Base-by-base conservation (phyloP, 2,329 filamentous ascomycete genomes). In the Fusarium musae region DNA sequence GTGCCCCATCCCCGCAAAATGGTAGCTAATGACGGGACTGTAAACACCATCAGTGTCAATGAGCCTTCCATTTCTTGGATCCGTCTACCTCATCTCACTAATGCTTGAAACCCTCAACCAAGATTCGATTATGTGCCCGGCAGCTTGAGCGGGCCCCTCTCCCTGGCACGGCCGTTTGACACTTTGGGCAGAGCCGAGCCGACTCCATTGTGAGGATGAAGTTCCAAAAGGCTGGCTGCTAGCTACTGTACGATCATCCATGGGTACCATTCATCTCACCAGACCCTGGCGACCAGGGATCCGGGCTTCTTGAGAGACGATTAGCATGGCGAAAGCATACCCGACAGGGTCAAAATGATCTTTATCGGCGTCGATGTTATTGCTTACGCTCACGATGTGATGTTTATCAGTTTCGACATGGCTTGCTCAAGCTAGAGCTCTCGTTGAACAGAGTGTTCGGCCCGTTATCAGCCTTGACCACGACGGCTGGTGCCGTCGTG, bases 221-320 rank as follows among this genome's bases (percentile, higher is more conserved):
- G 64, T 66, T 60, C 66, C 62, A 75, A 66, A 66, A 69, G 61
- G 49, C 63, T 36, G 49, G 58, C 63, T 59, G 49, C 66, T 32
- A 59, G 49, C 63, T 60, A 59, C 68, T 73, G 64, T 72, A 67
- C 68, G 69, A 75, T 76, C 68, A 69, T 70, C 59, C 64, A 61
- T 60, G 64, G 43, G 63, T 70, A 49, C 63, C 66, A 76, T 67
- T 76, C 73, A 76, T 69, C 73, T 73, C 67, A 71, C 71, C 62
- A 74, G 75, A 68, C 75, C 69, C 71, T 59, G 59, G 53, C 49
- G 47, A 37, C 68, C 47, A 56, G 70, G 70, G 59, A 49, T 53
- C 42, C 36, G 61, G 36, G 44, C 58, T 52, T 43, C 39, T 50
- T 49, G 32, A 40, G 26, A 63, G 46, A 61, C 26, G 32, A 59